Percentiles rank a stretch among this genome's conserved stretches.
Conservation (phyloP, 176 grass and related monocot species). For the Paspalum notatum region DNA sequence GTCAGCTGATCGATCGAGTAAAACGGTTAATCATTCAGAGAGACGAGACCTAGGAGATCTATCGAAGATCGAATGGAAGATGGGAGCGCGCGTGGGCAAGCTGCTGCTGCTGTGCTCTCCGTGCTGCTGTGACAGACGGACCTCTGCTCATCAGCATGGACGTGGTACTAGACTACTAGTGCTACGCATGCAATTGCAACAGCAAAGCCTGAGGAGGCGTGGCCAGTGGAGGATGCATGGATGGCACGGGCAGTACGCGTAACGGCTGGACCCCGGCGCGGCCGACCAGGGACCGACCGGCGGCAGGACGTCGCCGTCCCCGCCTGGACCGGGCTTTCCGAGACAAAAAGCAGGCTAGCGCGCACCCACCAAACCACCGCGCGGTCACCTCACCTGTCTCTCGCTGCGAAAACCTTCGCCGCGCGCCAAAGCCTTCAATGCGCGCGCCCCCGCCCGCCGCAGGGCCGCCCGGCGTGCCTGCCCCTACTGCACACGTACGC, state of each 20-base stretch:
- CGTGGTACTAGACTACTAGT: too few species aligned
- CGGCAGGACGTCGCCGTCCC: constrained; percentile 55
- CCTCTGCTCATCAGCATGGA: too few species aligned
- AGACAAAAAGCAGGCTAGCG: constrained; percentile 43
- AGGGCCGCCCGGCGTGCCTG: background rate
- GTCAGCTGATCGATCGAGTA: background rate
- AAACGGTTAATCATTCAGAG: background rate
- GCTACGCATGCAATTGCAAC: background rate
- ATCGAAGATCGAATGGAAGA: background rate
- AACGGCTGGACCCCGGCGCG: background rate
- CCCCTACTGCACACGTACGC: background rate
- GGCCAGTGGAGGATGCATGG: background rate
- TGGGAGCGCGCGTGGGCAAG: background rate
- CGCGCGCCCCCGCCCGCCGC: background rate
- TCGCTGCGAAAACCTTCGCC: constrained; percentile 5
- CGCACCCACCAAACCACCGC: constrained; percentile 25
- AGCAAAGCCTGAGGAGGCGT: background rate
- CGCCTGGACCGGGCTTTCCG: constrained; percentile 46
- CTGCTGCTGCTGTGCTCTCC: too few species aligned
- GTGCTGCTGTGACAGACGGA: too few species aligned
- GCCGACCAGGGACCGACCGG: constrained; percentile 38
- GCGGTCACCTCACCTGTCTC: background rate
- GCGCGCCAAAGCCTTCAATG: constrained; percentile 26
- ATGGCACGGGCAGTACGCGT: background rate
- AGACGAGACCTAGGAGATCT: background rate